Base-by-base conservation (phyloP, 345 rosid genomes). In the Aegle marmelos region DNA sequence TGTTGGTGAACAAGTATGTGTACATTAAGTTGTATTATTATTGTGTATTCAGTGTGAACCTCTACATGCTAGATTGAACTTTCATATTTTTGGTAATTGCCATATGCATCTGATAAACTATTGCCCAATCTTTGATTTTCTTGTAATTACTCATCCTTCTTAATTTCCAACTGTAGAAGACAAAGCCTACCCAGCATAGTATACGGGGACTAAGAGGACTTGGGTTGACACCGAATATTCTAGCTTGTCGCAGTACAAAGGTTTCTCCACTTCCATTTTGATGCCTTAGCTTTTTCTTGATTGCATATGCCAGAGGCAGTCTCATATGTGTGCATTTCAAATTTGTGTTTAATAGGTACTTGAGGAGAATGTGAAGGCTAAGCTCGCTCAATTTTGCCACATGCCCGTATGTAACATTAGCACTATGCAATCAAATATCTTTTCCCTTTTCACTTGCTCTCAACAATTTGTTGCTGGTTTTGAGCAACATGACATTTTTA, bases 111-210 rank as follows among this genome's bases (percentile, higher is more conserved):
- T 34, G 68, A 9, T 65, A 31, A 76, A 34, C 14, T 65, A n/a
- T 33, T 16, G n/a, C 31, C 54, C 53, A 33, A 33, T 56, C 31
- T 17, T 53, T 30, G 61, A 72, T 27, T 62, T 16, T 31, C 61
- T 50, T 21, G 7, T 57, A 58, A 28, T 77, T 60, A 13, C 33
- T 59, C 83, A 63, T 24, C 45, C 7, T 34, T 54, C 66, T 1
- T 25, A 31, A 64, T 53, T 48, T 70, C 54, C 57, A 78, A 64
- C 65, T 24, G 74, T 85, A 96, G 99, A 96, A 96, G 82, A 96
- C 99, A 16, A 96, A 96, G 85, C 99, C 99, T 70, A 96, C 99
- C 79, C 99, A 96, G 88, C 99, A 94, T 70, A 94, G 99, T 81
- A 98, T 94, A 73, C 85, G 93, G 73, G 93, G 91, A 41, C 93